Evolutionary conservation across 2,329 filamentous ascomycete genomes (phyloP), one percentile per base, ranked within the genome.

Genomic region (Penicillium janthinellum): DNA sequence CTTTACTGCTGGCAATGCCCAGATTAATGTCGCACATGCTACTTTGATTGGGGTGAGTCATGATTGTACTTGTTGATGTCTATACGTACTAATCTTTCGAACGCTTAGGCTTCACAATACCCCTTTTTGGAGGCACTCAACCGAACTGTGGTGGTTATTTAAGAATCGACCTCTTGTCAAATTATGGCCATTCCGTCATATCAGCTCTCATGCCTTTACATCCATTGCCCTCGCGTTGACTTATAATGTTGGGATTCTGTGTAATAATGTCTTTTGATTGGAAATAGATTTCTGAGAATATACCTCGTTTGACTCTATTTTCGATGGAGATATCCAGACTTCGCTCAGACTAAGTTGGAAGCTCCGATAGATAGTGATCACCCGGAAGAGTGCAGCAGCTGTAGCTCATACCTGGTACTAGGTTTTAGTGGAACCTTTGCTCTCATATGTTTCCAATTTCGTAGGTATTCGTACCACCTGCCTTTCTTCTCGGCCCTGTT

Each of bases 21-120:
- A 69, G 11, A 57, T 74, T 11, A 71, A 69, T 12, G 58, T 74
- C 4, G 70, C 71, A 0, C 72, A 74, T 59, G 64, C 70, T 5
- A 54, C 70, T 2, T 57, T 73, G 14, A 60, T 73, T n/a, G 72
- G 72, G 6, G 72, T 75, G 63, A 68, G 71, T 69, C 7, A 5
- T 11, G 7, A 14, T 28, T 42, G 2, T 12, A 52, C 3, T 3
- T 31, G 8, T 38, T 15, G 11, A 35, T 20, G 3, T 11, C 11
- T 37, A 0, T 8, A 42, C 3, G 15, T 54, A 37, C 60, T 67
- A 28, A 66, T 28, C 4, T 11, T 4, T 41, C 31, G 10, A 38
- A 14, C 38, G 6, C n/a, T 4, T 31, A 73, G 71, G 68, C 69
- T 37, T 62, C 66, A 6, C 57, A 61, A 2, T 62, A 28, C 2